A percentile compares a stretch with the other conserved stretches of the same genome.
These are phyloP conservation scores for Geosmithia morbida DNA, from an alignment of 2,329 filamentous ascomycete genomes.

Conservation along the genomic window DNA sequence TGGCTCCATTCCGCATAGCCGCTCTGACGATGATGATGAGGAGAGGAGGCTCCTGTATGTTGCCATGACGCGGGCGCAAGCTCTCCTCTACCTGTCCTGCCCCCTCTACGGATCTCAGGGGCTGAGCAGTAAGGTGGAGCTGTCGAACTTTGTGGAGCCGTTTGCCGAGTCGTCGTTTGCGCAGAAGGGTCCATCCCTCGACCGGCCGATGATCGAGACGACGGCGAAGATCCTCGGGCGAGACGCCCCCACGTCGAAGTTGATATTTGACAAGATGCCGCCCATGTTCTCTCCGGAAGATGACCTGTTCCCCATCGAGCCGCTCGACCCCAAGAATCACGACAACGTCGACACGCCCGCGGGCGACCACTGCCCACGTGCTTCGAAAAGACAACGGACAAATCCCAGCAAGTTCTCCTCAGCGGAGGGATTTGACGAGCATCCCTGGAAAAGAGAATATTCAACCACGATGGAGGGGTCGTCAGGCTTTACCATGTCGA, in stretches of 20 bases:
- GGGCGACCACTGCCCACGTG: constrained; percentile 8
- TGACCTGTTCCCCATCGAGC: constrained; percentile 52
- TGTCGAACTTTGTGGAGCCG: constrained; percentile 59
- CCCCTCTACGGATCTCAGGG: constrained; percentile 53
- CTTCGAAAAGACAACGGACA: constrained; percentile 14
- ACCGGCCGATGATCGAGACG: constrained; percentile 43
- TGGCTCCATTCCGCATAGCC: constrained; percentile 78
- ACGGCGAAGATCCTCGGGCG: constrained; percentile 60
- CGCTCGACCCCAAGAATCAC: constrained; percentile 23
- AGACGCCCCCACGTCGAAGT: constrained; percentile 37
- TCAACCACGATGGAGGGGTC: constrained; percentile 48
- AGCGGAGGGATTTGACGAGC: neutral
- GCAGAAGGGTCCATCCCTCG: constrained; percentile 55
- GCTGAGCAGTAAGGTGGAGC: constrained; percentile 37
- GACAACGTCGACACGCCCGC: constrained; percentile 6
- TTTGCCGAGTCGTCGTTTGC: constrained; percentile 25
- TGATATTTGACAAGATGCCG: constrained; percentile 37
- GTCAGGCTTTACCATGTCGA: constrained; percentile 42
- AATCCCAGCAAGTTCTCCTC: constrained; percentile 4
- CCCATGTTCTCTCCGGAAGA: constrained; percentile 47
- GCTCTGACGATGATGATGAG: constrained; percentile 75
- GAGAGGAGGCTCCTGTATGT: constrained; percentile 85
- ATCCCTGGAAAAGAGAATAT: constrained; percentile 27
- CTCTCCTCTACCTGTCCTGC: constrained; percentile 72
- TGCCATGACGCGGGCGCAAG: constrained; percentile 88